Evolutionary conservation across 192 early-diverging fungal species (phyloP).

Genomic region (Gonapodya prolifera): DNA sequence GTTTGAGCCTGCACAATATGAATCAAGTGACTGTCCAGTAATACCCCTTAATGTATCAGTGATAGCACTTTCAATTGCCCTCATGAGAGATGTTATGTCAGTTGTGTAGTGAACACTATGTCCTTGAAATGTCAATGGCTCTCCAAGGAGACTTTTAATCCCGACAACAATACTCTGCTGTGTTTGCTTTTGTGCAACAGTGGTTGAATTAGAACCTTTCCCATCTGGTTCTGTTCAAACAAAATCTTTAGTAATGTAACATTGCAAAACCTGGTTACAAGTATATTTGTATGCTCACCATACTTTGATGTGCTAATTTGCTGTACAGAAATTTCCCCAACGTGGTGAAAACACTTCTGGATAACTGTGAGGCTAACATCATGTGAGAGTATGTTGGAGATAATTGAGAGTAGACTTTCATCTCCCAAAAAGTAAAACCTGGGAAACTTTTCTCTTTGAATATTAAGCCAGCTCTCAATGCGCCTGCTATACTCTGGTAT

Average conservation of each 20-base stretch:
- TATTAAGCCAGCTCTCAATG: constrained; percentile 8
- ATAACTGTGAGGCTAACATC: background rate
- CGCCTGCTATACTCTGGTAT: constrained; percentile 1
- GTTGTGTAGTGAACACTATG: background rate
- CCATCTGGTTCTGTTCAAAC: background rate
- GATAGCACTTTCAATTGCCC: background rate
- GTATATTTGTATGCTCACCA: background rate
- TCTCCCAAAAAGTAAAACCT: constrained; percentile 22
- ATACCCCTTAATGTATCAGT: background rate
- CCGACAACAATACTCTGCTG: background rate
- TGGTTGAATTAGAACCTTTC: no score
- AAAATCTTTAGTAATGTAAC: background rate
- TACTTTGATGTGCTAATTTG: background rate
- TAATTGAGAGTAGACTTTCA: constrained; percentile 15
- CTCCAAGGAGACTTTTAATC: background rate
- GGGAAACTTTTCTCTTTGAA: constrained; percentile 16
- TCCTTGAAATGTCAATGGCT: background rate
- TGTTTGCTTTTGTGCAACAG: no score
- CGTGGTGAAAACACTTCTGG: background rate
- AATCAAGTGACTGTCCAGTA: background rate
- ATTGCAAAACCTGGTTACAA: background rate
- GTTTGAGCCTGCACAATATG: background rate
- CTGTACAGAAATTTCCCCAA: background rate
- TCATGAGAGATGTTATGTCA: background rate
- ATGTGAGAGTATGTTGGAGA: background rate